Evolutionary conservation across 225 moss, liverwort and hornwort genomes (phyloP).

Genomic region (Physcomitrium patens): DNA sequence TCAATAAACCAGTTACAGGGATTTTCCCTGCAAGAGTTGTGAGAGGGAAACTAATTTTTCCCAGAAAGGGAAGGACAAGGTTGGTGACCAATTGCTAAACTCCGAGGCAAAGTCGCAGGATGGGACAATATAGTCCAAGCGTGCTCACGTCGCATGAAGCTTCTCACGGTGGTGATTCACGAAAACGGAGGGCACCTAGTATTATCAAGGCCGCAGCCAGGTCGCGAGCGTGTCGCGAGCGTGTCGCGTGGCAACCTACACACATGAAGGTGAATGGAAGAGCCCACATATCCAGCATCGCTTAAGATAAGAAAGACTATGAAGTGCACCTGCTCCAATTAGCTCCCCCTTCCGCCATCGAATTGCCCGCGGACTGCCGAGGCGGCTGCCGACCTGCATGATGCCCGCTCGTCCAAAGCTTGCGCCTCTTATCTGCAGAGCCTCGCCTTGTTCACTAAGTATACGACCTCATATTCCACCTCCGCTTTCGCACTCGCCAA

Average conservation of each 20-base stretch:
- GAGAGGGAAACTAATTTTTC: too few species aligned
- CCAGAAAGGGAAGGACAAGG: too few species aligned
- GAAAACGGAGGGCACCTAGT: background rate
- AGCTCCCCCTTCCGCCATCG: conserved; percentile 99
- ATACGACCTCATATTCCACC: conserved; percentile 25
- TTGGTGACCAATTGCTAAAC: background rate
- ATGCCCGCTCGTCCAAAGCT: conserved; percentile 32
- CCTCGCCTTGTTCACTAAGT: conserved; percentile 8
- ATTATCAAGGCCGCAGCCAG: background rate
- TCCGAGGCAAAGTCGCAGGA: background rate
- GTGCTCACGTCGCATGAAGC: background rate
- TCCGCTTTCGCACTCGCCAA: conserved; percentile 29
- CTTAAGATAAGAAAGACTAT: background rate
- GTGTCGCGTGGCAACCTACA: too few species aligned
- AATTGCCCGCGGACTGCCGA: conserved; percentile 83
- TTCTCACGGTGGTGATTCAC: background rate
- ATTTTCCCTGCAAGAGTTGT: background rate
- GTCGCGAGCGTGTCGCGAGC: too few species aligned
- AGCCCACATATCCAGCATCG: background rate
- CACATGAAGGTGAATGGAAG: background rate
- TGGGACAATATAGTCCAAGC: background rate
- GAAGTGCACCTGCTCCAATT: conserved; percentile 67
- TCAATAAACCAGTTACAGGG: background rate
- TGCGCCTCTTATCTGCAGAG: background rate
- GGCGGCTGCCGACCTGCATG: conserved; percentile 55